These are phyloP conservation scores for Boletus rubroflammeus DNA, from an alignment of 768 basidiomycete species.

Conservation along the genomic window DNA sequence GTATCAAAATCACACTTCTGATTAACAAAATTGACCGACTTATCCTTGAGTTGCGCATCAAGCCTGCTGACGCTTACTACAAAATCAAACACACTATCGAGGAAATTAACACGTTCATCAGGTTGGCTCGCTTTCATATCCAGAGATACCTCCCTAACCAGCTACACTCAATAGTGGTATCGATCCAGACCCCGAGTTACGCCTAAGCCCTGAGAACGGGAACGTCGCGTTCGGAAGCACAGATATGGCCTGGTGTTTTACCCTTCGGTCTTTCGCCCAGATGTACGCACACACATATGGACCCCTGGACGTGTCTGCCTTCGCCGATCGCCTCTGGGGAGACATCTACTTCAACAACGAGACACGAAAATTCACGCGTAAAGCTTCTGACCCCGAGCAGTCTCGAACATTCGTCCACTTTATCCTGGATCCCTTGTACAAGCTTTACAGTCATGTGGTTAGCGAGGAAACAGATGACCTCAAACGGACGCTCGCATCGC, in stretches of 20 bases:
- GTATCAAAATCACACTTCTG: slow-evolving; percentile 84
- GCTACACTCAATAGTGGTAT: slow-evolving; percentile 50
- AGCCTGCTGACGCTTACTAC: slow-evolving; percentile 95
- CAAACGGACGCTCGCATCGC: slow-evolving; percentile 67
- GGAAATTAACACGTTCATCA: slow-evolving; percentile 95
- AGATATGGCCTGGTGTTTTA: slow-evolving; percentile 98
- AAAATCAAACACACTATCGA: slow-evolving; percentile 99
- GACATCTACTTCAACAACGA: slow-evolving; percentile 92
- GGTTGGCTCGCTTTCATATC: slow-evolving; percentile 43
- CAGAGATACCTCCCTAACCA: background rate
- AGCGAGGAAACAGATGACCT: slow-evolving; percentile 92
- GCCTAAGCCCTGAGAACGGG: slow-evolving; percentile 90
- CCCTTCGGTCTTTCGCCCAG: slow-evolving; percentile 87
- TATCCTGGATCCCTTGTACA: slow-evolving; percentile 94
- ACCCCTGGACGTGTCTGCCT: slow-evolving; percentile 74
- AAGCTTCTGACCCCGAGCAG: slow-evolving; percentile 68
- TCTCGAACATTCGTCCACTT: slow-evolving; percentile 92
- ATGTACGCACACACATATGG: slow-evolving; percentile 96
- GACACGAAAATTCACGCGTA: slow-evolving; percentile 85
- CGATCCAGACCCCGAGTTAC: slow-evolving; percentile 81
- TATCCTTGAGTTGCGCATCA: slow-evolving; percentile 93
- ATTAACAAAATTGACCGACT: slow-evolving; percentile 98
- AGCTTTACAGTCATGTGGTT: slow-evolving; percentile 91
- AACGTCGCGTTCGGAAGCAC: slow-evolving; percentile 98
- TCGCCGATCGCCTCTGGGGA: slow-evolving; percentile 94